Evolutionary conservation across 345 rosid genomes (phyloP).

Genomic region (Anacardium occidentale): DNA sequence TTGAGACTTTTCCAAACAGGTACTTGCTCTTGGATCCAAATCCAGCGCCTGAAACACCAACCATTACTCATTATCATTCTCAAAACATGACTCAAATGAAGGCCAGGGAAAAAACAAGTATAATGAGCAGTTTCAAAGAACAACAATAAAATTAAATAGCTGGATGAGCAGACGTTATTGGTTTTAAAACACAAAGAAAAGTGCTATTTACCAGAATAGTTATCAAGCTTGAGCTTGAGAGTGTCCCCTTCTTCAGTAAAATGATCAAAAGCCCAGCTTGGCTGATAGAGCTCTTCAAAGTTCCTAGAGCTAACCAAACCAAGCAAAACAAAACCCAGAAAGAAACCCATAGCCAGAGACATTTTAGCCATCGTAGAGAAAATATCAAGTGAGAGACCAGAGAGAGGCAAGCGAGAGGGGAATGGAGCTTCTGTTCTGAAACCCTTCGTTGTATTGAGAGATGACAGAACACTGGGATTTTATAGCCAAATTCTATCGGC

Average conservation of each 20-base stretch:
- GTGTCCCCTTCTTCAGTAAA: constrained; percentile 72
- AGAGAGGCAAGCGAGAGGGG: neutral
- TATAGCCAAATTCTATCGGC: constrained; percentile 43
- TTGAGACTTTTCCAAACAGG: constrained; percentile 82
- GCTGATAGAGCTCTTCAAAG: constrained; percentile 77
- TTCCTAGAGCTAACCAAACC: constrained; percentile 45
- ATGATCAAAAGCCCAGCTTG: constrained; percentile 92
- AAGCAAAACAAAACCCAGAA: constrained; percentile 36
- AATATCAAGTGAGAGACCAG: neutral
- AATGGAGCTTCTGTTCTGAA: constrained; percentile 11
- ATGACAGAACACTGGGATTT: constrained; percentile 3
- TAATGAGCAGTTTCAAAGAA: neutral
- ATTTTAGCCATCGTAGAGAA: constrained; percentile 30
- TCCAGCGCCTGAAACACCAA: constrained; percentile 73
- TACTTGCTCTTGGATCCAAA: constrained; percentile 88
- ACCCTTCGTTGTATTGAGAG: neutral
- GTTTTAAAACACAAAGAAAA: neutral
- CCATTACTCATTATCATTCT: neutral
- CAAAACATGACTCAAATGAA: neutral
- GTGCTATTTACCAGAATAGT: constrained; percentile 62
- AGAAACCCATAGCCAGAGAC: constrained; percentile 26
- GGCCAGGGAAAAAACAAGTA: neutral
- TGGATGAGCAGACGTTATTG: constrained; percentile 4
- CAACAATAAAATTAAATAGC: neutral
- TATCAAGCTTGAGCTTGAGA: constrained; percentile 86